Base-by-base conservation (phyloP, 768 basidiomycete genomes). In the Pholiota microspora region DNA sequence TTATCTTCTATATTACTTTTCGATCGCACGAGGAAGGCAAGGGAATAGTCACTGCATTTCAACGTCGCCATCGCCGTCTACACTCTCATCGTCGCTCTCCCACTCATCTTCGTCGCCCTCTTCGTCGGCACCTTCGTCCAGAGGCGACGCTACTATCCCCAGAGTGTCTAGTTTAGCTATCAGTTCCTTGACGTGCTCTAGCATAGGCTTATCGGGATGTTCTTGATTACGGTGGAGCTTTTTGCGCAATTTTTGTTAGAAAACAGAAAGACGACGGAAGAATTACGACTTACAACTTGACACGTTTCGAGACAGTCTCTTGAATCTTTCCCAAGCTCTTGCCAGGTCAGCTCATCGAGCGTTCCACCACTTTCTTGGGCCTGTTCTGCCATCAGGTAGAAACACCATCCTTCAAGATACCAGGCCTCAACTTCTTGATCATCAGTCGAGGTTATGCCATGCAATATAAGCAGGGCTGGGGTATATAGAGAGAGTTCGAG, bases 391-490 rank as follows among this genome's bases (percentile, higher is more conserved):
- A 90, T 85, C 44, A 95, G 73, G 73, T 85, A 92, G 77, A 91
- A 93, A 59, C 89, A 88, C 93, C 93, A 97, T 50, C 93, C 94
- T 69, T 95, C 93, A 25, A 96, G 81, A 65, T 96, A 96, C 86
- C 94, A 95, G 1, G 87, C 94, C 62, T 95, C 93, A 10, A 94
- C 86, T 50, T 92, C 88, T 64, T 91, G 80, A 59, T 94, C 90
- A 67, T 95, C 92, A 0, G 85, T 71, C 8, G 86, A 80, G 70
- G 94, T 85, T 8, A 94, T 78, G 10, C 88, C 89, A 40, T 90
- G 83, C 24, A 96, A 70, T 12, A 94, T 84, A 9, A 86, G 69
- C 4, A 95, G 71, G 1, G 93, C 93, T 23, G 85, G 83, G 0
- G 84, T 74, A 65, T 83, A 89, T 3, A 88, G 72, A 2, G 75